These are phyloP conservation scores for Geotrichum bryndzae DNA, from an alignment of 1,139 yeast species.

Conservation along the genomic window DNA sequence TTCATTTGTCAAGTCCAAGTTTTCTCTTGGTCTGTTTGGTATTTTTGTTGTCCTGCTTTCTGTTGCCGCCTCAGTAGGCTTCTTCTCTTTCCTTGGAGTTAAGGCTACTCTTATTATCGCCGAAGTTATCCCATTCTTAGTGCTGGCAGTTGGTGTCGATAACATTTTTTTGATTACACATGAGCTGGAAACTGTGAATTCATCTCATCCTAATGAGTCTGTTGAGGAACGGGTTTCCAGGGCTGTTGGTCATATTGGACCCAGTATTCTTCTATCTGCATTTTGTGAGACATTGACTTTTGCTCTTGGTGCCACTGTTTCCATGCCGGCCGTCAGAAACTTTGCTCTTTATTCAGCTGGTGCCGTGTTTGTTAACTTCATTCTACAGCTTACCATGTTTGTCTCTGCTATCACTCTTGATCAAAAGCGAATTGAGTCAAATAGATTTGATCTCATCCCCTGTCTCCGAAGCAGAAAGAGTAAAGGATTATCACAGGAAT, in stretches of 20 bases:
- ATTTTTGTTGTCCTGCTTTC: constrained; percentile 74
- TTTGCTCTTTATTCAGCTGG: constrained; percentile 89
- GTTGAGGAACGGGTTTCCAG: constrained; percentile 53
- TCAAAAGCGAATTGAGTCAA: constrained; percentile 53
- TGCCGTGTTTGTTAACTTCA: constrained; percentile 70
- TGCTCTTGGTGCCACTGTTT: constrained; percentile 67
- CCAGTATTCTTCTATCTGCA: constrained; percentile 77
- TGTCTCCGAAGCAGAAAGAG: constrained; percentile 24
- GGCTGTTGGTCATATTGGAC: constrained; percentile 72
- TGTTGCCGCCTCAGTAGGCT: constrained; percentile 73
- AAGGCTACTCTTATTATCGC: constrained; percentile 90
- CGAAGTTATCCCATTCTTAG: constrained; percentile 92
- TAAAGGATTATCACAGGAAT: constrained; percentile 18
- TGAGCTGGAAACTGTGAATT: constrained; percentile 56
- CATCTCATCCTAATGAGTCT: constrained; percentile 41
- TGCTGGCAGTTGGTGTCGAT: constrained; percentile 91
- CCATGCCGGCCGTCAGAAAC: constrained; percentile 93
- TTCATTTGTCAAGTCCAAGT: constrained; percentile 54
- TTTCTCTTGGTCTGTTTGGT: constrained; percentile 74
- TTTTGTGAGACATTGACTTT: constrained; percentile 73
- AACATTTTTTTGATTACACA: constrained; percentile 82
- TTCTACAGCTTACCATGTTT: constrained; percentile 76
- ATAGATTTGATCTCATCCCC: constrained; percentile 52
- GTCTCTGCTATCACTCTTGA: constrained; percentile 66
- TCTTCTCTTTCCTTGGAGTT: constrained; percentile 65